phyloP scores from a whole-genome alignment of 495 filamentous ascomycete species.

The Saxispiralis lemnorum region DNA sequence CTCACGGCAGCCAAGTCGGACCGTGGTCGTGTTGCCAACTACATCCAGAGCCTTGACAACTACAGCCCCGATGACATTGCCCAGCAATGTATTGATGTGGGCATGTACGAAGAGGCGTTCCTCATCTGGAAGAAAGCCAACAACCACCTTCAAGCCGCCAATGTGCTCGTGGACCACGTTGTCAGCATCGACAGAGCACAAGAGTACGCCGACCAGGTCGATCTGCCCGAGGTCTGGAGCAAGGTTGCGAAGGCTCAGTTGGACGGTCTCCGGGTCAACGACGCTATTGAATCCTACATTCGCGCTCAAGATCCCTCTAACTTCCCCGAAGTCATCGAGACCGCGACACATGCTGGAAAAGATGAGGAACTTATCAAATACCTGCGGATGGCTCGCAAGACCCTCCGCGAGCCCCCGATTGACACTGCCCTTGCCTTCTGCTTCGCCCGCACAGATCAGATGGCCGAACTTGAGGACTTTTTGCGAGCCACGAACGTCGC shows the following conservation, averaged over 20 bases:
- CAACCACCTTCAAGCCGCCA: slow-evolving; percentile 68
- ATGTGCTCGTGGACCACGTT: slow-evolving; percentile 89
- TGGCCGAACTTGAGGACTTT: slow-evolving; percentile 92
- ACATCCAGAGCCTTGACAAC: slow-evolving; percentile 75
- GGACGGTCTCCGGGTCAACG: slow-evolving; percentile 81
- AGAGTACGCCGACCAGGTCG: slow-evolving; percentile 89
- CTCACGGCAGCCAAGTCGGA: slow-evolving; percentile 94
- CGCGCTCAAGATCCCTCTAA: slow-evolving; percentile 85
- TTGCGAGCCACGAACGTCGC: slow-evolving; percentile 85
- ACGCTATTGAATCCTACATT: slow-evolving; percentile 94
- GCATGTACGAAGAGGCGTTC: slow-evolving; percentile 91
- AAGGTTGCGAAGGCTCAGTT: slow-evolving; percentile 96
- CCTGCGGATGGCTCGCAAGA: slow-evolving; percentile 92
- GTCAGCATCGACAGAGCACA: slow-evolving; percentile 97
- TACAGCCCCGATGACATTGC: slow-evolving; percentile 90
- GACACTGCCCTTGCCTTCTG: slow-evolving; percentile 89
- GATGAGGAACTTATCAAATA: slow-evolving; percentile 96
- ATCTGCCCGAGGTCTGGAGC: slow-evolving; percentile 97
- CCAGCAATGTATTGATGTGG: slow-evolving; percentile 79
- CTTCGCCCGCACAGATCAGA: slow-evolving; percentile 78
- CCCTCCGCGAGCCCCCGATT: slow-evolving; percentile 79
- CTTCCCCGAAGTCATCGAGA: slow-evolving; percentile 89
- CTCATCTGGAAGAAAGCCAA: slow-evolving; percentile 97
- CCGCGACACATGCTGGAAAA: slow-evolving; percentile 87
- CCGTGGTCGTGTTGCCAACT: slow-evolving; percentile 87